Base-by-base conservation (phyloP, 2,329 filamentous ascomycete genomes). In the Exutisphaerella laricina region DNA sequence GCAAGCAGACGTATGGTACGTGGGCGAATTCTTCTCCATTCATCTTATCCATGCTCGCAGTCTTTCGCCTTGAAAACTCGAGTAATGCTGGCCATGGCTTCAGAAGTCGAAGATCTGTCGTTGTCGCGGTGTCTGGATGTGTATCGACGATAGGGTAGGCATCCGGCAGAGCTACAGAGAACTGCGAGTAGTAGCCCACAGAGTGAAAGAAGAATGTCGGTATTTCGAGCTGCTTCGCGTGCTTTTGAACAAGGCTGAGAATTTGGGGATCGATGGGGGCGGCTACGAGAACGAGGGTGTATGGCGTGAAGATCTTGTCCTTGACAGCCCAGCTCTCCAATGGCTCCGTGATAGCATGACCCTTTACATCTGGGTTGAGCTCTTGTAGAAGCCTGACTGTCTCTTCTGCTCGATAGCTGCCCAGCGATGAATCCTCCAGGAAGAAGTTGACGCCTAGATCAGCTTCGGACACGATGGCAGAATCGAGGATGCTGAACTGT, bases 371-470 rank as follows among this genome's bases (percentile, higher is more conserved):
- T 2, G 89, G 88, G 60, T 98, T 98, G 48, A 98, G 73, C 65
- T 98, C 94, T 49, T 80, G 73, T 31, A 98, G 72, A 41, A 90
- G 73, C 49, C 82, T 80, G 45, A 83, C 82, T 41, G 84, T 85
- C 60, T 85, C 82, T 62, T 88, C 77, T 1, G 90, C 87, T 54
- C 92, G 80, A 18, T 80, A 80, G 58, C 81, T 82, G 40, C 88
- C 89, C 26, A 94, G 63, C 51, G 80, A 84, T 36, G 74, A 71
- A 56, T 92, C 80, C 48, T 95, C 87, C 0, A 98, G 73, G 59
- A 98, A 98, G 74, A 98, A 98, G 68, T 98, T 98, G 50, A 96
- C 84, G 4, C 94, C 92, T 29, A 98, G 71, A 58, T 98, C 92
- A 30, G 80, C 74, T 54, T 94, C 83, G 1, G 71, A 73, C n/a